These are phyloP conservation scores for Moelleriella libera DNA, from an alignment of 2,329 filamentous ascomycete genomes.

Conservation along the genomic window DNA sequence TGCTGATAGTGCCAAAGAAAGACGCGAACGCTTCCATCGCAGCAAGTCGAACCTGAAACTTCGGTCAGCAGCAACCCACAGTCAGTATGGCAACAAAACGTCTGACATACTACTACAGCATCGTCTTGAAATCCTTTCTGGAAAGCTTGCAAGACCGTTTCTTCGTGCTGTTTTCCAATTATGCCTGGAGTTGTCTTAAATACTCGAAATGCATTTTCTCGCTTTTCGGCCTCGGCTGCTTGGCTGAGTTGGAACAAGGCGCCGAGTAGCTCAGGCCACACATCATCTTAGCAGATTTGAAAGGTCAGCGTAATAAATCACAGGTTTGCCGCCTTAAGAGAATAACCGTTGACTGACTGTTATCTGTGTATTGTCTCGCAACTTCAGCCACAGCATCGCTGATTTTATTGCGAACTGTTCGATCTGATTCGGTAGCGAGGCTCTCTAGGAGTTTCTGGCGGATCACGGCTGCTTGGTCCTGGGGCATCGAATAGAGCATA, in stretches of 20 bases:
- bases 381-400: constrained; percentile 96
- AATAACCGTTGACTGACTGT: constrained; percentile 42
- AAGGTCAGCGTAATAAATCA: neutral
- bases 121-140: constrained; percentile 85
- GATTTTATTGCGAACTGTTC: constrained; percentile 79
- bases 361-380: constrained; percentile 87
- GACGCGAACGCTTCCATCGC: constrained; percentile 95
- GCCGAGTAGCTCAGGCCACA: constrained; percentile 80
- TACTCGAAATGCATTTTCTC: constrained; percentile 87
- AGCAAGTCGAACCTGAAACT: constrained; percentile 62
- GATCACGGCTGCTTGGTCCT: constrained; percentile 63
- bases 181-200: constrained; percentile 91
- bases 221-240: constrained; percentile 65
- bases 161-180: constrained; percentile 91
- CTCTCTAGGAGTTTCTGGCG: constrained; percentile 71
- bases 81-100: no score
- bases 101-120: constrained; percentile 51
- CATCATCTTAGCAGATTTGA: constrained; percentile 42
- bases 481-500: constrained; percentile 67
- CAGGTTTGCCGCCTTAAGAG: neutral
- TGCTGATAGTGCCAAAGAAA: constrained; percentile 83
- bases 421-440: constrained; percentile 57
- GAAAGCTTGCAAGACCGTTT: constrained; percentile 78
- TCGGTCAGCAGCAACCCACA: constrained; percentile 1
- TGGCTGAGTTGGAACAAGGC: constrained; percentile 85